These are phyloP conservation scores for Ramularia collo-cygni DNA, from an alignment of 2,329 filamentous ascomycete genomes.

Conservation along the genomic window DNA sequence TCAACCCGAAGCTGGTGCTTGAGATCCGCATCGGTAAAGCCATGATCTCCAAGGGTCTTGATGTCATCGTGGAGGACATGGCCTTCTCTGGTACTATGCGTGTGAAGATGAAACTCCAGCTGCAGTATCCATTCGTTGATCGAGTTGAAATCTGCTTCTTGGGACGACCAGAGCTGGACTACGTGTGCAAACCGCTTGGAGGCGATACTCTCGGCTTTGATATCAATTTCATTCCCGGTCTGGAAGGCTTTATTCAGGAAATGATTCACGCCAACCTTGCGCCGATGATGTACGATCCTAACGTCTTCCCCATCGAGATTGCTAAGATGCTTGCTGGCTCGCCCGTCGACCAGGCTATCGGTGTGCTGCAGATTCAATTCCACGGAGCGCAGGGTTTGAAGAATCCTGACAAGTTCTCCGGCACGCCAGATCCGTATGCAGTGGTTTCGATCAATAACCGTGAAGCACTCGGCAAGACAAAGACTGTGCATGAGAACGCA, in stretches of 20 bases:
- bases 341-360: conserved; percentile 90
- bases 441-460: conserved; percentile 79
- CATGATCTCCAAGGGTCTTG: conserved; percentile 91
- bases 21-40: conserved; percentile 94
- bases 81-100: conserved; percentile 93
- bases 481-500: conserved; percentile 74
- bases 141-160: conserved; percentile 93
- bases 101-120: conserved; percentile 93
- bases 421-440: conserved; percentile 85
- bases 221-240: conserved; percentile 96
- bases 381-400: conserved; percentile 89
- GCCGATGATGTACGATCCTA: conserved; percentile 97
- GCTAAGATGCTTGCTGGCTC: conserved; percentile 96
- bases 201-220: conserved; percentile 95
- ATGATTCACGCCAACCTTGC: conserved; percentile 90
- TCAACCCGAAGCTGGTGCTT: conserved; percentile 93
- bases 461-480: conserved; percentile 76
- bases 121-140: conserved; percentile 92
- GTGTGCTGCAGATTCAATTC: conserved; percentile 83
- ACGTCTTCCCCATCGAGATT: conserved; percentile 96
- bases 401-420: conserved; percentile 89
- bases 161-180: conserved; percentile 82
- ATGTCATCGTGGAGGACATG: conserved; percentile 98
- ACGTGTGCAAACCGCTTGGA: conserved; percentile 94
- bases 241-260: conserved; percentile 89